phyloP scores from a whole-genome alignment of 2,329 filamentous ascomycete genomes.

The Cadophora gregata region DNA sequence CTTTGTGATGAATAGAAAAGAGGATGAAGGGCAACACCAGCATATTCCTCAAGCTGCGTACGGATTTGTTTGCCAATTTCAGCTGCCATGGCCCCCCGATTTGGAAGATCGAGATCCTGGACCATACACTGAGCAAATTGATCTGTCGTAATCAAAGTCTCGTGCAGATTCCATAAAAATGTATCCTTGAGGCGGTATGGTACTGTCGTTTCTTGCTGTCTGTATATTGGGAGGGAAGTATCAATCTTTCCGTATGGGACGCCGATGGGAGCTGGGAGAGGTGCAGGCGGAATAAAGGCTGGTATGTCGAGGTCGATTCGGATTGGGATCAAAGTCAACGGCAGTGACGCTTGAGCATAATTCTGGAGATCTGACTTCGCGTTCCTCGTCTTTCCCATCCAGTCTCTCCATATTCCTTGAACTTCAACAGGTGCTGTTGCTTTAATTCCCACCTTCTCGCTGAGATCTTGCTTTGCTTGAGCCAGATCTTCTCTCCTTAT shows the following conservation, averaged over 20 bases:
- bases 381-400: slow-evolving; percentile 79
- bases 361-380: slow-evolving; percentile 64
- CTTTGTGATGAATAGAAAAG: slow-evolving; percentile 73
- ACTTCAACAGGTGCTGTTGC: slow-evolving; percentile 78
- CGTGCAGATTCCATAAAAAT: slow-evolving; percentile 98
- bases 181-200: slow-evolving; percentile 90
- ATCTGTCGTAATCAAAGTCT: slow-evolving; percentile 91
- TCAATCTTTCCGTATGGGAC: slow-evolving; percentile 65
- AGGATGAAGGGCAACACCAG: slow-evolving; percentile 90
- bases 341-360: slow-evolving; percentile 73
- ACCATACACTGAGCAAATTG: slow-evolving; percentile 92
- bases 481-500: slow-evolving; percentile 76
- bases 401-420: slow-evolving; percentile 92
- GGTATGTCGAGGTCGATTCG: slow-evolving; percentile 94
- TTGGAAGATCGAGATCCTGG: slow-evolving; percentile 90
- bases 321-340: slow-evolving; percentile 91
- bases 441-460: slow-evolving; percentile 85
- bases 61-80: slow-evolving; percentile 95
- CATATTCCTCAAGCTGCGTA: slow-evolving; percentile 94
- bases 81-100: slow-evolving; percentile 69
- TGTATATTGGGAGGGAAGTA: slow-evolving; percentile 78
- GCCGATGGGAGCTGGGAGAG: slow-evolving; percentile 68
- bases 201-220: slow-evolving; percentile 77
- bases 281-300: slow-evolving; percentile 70
- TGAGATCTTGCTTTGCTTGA: slow-evolving; percentile 66